These are phyloP conservation scores for Trifolium pratense DNA, from an alignment of 306 rosid species.

Conservation along the genomic window DNA sequence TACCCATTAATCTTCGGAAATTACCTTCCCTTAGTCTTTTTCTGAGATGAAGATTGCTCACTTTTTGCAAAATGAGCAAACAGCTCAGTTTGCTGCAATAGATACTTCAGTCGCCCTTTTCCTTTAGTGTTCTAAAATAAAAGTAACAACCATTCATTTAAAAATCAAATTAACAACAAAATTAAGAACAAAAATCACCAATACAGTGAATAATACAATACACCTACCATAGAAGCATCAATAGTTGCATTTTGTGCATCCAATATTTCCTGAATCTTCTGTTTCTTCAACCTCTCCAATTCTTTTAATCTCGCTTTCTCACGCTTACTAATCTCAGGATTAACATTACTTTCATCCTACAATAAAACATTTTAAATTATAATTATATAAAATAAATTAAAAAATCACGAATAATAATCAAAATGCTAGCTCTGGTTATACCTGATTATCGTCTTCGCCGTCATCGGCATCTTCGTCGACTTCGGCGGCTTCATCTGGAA, in stretches of 20 bases:
- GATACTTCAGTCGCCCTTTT: slow-evolving; percentile 92
- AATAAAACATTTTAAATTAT: not conserved
- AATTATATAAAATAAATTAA: not conserved
- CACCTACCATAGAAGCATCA: slow-evolving; percentile 91
- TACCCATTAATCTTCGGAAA: slow-evolving; percentile 14
- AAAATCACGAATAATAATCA: not conserved
- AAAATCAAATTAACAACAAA: not conserved
- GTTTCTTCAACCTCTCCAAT: slow-evolving; percentile 75
- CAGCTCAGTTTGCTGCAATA: slow-evolving; percentile 92
- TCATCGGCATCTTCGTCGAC: slow-evolving; percentile 41
- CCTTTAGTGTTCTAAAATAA: slow-evolving; percentile 77
- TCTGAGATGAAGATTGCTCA: slow-evolving; percentile 72
- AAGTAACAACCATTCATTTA: not conserved
- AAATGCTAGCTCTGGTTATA: slow-evolving; percentile 21
- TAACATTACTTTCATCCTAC: slow-evolving; percentile 53
- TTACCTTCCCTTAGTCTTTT: slow-evolving; percentile 84
- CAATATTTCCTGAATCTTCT: slow-evolving; percentile 89
- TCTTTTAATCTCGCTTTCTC: slow-evolving; percentile 85
- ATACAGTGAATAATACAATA: slow-evolving; percentile 4
- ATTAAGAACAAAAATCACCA: not conserved
- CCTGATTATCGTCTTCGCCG: slow-evolving; percentile 67
- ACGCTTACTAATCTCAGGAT: slow-evolving; percentile 73
- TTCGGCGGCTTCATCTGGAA: slow-evolving; percentile 20
- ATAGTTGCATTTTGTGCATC: slow-evolving; percentile 82
- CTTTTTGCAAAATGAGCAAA: slow-evolving; percentile 98